Conservation (phyloP, 108 stramenopile genomes). For the Epithemia pelagica region DNA sequence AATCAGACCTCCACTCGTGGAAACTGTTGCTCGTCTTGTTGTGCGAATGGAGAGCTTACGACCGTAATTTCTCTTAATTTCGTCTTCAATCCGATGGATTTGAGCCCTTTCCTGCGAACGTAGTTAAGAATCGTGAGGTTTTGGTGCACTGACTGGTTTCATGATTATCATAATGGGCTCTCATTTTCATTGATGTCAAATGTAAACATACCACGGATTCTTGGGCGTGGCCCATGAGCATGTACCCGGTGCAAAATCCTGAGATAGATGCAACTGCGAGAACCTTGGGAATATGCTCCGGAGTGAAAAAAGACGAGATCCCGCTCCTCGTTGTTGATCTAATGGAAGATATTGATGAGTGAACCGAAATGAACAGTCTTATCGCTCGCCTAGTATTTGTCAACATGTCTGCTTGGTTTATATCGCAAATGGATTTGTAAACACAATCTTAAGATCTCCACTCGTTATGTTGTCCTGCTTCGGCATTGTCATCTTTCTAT, state of each 20-base stretch:
- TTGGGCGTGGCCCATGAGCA: not conserved
- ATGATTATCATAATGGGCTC: no score
- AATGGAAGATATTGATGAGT: not conserved
- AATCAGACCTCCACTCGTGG: not conserved
- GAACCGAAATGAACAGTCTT: not conserved
- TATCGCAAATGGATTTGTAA: no score
- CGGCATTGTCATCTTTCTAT: no score
- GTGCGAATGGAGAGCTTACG: not conserved
- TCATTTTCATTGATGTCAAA: no score
- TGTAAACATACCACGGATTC: not conserved
- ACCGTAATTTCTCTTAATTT: not conserved
- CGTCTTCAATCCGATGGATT: not conserved
- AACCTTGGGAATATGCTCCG: constrained; percentile 1
- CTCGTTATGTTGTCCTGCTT: no score
- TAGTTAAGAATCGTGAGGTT: no score
- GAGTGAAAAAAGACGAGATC: not conserved
- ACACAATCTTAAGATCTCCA: no score
- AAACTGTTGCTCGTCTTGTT: not conserved
- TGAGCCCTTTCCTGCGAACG: not conserved
- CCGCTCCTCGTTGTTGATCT: not conserved
- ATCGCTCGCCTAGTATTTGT: not conserved
- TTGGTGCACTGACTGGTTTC: no score
- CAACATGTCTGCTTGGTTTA: not conserved
- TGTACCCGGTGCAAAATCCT: not conserved
- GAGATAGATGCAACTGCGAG: not conserved